Conservation (phyloP, 2,329 filamentous ascomycete species). For the Hymenoscyphus albidus region DNA sequence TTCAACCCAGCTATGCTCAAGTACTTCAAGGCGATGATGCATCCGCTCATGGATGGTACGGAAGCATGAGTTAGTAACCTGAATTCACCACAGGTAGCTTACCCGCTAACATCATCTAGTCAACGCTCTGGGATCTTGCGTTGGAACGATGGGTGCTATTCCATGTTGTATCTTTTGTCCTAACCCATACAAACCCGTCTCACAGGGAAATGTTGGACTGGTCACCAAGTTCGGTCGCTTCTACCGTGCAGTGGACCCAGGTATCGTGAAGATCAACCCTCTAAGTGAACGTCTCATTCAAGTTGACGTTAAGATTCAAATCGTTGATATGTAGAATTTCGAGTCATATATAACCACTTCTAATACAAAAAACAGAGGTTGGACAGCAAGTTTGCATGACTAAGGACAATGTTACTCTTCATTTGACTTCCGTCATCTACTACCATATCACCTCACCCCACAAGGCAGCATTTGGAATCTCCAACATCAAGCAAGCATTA, state of each 20-base stretch:
- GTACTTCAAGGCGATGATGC: slow-evolving; percentile 61
- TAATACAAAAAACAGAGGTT: slow-evolving; percentile 56
- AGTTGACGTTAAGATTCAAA: slow-evolving; percentile 99
- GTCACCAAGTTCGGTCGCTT: slow-evolving; percentile 95
- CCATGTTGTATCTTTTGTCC: slow-evolving; percentile 90
- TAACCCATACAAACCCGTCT: slow-evolving; percentile 91
- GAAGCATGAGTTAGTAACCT: slow-evolving; percentile 65
- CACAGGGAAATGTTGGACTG: slow-evolving; percentile 90
- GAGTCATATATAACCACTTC: not conserved
- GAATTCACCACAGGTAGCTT: not conserved
- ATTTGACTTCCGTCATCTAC: slow-evolving; percentile 96
- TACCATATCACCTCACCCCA: slow-evolving; percentile 95
- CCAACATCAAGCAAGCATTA: slow-evolving; percentile 92
- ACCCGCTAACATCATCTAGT: slow-evolving; percentile 43
- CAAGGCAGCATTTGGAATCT: slow-evolving; percentile 95
- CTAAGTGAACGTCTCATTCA: slow-evolving; percentile 85
- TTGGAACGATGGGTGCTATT: slow-evolving; percentile 80
- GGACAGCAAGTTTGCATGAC: slow-evolving; percentile 98
- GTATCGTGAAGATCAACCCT: slow-evolving; percentile 95
- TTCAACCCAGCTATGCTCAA: slow-evolving; percentile 69
- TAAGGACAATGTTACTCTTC: slow-evolving; percentile 95
- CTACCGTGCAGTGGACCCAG: slow-evolving; percentile 92
- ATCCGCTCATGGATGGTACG: slow-evolving; percentile 81
- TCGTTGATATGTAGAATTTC: slow-evolving; percentile 55
- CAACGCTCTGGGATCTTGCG: slow-evolving; percentile 66